Conservation (phyloP, 2,329 filamentous ascomycete genomes). For the Huntiella savannae region DNA sequence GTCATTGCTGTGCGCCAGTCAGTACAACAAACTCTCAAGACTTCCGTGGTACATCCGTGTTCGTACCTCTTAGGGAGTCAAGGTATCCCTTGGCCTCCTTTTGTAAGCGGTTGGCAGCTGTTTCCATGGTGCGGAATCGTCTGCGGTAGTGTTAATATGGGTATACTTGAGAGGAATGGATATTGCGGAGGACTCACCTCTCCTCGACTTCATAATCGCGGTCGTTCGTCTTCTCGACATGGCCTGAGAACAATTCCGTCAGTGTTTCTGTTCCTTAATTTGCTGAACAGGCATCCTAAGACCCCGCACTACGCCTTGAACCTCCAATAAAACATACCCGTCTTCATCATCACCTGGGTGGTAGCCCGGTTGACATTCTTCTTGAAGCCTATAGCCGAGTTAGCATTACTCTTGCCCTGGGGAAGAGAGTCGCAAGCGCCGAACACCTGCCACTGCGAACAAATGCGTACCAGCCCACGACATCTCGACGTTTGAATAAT, state of each 20-base stretch:
- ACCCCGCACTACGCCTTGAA: background rate
- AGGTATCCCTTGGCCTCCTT: conserved; percentile 98
- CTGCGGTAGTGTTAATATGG: conserved; percentile 25
- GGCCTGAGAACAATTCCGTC: conserved; percentile 32
- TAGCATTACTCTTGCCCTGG: conserved; percentile 17
- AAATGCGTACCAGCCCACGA: conserved; percentile 45
- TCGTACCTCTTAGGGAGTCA: conserved; percentile 69
- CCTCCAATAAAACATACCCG: conserved; percentile 32
- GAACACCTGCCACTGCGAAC: background rate
- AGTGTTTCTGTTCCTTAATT: conserved; percentile 11
- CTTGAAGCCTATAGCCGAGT: conserved; percentile 24
- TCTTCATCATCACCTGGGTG: conserved; percentile 99
- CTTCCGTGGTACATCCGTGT: background rate
- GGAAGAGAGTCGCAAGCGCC: too few relatives aligned
- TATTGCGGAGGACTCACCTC: conserved; percentile 31
- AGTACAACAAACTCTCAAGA: background rate
- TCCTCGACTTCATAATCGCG: conserved; percentile 97
- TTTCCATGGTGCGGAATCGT: conserved; percentile 94
- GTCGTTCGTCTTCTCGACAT: conserved; percentile 97
- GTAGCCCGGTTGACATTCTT: conserved; percentile 97
- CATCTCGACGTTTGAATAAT: conserved; percentile 25
- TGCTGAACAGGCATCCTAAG: background rate
- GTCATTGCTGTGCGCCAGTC: conserved; percentile 57
- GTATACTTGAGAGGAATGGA: background rate
- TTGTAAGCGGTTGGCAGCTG: conserved; percentile 75